Conservation (phyloP, 495 filamentous ascomycete species). For the Sordaria brevicollis region DNA sequence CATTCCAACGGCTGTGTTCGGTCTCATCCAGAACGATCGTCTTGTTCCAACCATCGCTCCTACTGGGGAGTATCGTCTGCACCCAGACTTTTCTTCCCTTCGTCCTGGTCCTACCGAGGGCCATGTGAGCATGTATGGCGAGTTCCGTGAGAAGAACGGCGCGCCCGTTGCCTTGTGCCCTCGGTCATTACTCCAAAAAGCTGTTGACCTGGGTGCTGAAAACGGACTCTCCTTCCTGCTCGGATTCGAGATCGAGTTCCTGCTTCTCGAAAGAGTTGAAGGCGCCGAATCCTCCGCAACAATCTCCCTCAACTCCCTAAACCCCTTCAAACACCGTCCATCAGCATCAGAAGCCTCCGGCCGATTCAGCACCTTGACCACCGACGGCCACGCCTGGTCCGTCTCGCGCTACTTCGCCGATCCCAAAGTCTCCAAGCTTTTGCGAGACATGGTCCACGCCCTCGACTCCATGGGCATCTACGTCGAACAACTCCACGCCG, state of each 20-base stretch:
- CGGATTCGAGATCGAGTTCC: slow-evolving; percentile 79
- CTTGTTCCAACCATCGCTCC: slow-evolving; percentile 30
- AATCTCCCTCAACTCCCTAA: slow-evolving; percentile 1
- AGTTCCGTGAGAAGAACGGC: slow-evolving; percentile 44
- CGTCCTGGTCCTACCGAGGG: slow-evolving; percentile 41
- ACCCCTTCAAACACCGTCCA: not conserved
- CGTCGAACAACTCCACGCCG: slow-evolving; percentile 68
- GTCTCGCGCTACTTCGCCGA: slow-evolving; percentile 44
- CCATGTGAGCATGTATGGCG: slow-evolving; percentile 51
- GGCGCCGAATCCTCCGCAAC: slow-evolving; percentile 16
- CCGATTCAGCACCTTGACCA: slow-evolving; percentile 19
- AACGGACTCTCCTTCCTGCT: slow-evolving; percentile 44
- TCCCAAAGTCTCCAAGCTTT: slow-evolving; percentile 42
- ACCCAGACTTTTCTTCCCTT: slow-evolving; percentile 51
- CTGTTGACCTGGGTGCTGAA: slow-evolving; percentile 39
- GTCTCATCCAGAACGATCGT: slow-evolving; percentile 49
- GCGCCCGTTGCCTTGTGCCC: slow-evolving; percentile 43
- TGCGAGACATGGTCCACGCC: slow-evolving; percentile 51
- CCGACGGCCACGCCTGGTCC: slow-evolving; percentile 54
- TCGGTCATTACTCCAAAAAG: slow-evolving; percentile 42
- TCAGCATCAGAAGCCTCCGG: not conserved
- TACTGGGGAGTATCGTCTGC: slow-evolving; percentile 50
- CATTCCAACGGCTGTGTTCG: slow-evolving; percentile 43
- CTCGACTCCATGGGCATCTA: slow-evolving; percentile 53
- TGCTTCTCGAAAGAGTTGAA: slow-evolving; percentile 45